Conservation (phyloP, 1,139 yeast species). For the Blastobotrys apis region DNA sequence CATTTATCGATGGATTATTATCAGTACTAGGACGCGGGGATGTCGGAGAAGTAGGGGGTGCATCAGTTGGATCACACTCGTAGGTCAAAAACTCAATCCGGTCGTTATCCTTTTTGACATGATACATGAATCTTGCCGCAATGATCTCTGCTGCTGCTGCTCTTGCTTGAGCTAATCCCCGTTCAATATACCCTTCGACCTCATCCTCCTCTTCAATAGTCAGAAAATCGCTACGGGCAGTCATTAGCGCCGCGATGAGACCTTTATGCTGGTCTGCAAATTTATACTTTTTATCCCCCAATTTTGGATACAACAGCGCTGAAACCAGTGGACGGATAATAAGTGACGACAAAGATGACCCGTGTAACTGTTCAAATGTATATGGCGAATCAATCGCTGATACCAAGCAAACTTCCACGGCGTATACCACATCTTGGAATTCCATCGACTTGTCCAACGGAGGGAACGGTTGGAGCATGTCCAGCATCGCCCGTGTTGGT, state of each 20-base stretch:
- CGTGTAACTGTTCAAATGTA: conserved; percentile 27
- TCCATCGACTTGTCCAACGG: conserved; percentile 15
- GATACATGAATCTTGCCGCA: conserved; percentile 29
- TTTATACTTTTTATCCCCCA: conserved; percentile 4
- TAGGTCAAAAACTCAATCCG: conserved; percentile 29
- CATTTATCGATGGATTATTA: not conserved
- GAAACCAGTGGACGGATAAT: conserved; percentile 27
- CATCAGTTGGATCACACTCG: conserved; percentile 19
- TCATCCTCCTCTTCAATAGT: conserved; percentile 27
- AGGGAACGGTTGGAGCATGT: conserved; percentile 15
- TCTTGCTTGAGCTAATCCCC: conserved; percentile 30
- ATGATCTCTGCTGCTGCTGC: conserved; percentile 32
- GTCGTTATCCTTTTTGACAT: conserved; percentile 26
- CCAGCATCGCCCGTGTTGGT: conserved; percentile 3
- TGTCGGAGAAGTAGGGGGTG: not conserved
- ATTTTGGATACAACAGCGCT: conserved; percentile 17
- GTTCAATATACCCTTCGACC: conserved; percentile 22
- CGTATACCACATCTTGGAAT: conserved; percentile 19
- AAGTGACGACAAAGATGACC: conserved; percentile 22
- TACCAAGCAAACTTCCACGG: conserved; percentile 17
- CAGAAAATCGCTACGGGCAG: conserved; percentile 29
- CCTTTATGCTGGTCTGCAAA: conserved; percentile 29
- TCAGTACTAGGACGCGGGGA: too few species aligned
- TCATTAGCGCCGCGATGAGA: conserved; percentile 31
- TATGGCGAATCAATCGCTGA: conserved; percentile 28